Percentiles rank a stretch among this genome's conserved stretches.
Conservation (phyloP, 768 basidiomycete genomes). For the Lentinula boryana region DNA sequence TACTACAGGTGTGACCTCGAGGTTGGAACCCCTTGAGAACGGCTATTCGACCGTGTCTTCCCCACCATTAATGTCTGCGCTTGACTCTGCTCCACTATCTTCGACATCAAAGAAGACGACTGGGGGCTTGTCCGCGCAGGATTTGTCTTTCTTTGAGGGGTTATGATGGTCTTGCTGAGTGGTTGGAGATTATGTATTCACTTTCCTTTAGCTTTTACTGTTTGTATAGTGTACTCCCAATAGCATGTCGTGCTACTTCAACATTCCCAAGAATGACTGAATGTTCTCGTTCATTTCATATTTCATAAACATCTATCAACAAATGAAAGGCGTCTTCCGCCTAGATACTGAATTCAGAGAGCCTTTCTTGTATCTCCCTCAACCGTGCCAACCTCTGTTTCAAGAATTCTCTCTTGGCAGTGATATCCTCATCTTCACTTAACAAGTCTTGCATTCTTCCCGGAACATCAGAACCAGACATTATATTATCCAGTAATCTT, state of each 20-base stretch:
- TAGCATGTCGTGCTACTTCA: too few relatives aligned
- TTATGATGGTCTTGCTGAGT: conserved; percentile 24
- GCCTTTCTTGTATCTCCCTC: conserved; percentile 24
- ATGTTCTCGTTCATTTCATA: too few relatives aligned
- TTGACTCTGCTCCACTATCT: background rate
- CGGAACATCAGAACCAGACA: conserved; percentile 11
- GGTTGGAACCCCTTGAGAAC: background rate
- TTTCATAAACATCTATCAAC: too few relatives aligned
- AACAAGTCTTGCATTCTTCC: conserved; percentile 24
- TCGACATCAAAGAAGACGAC: background rate
- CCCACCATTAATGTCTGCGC: conserved; percentile 14
- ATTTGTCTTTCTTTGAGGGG: conserved; percentile 85
- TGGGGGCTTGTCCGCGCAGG: conserved; percentile 73
- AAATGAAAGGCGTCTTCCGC: too few relatives aligned
- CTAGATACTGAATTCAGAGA: conserved; percentile 10
- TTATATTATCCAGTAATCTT: conserved; percentile 26
- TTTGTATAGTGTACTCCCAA: background rate
- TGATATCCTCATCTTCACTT: conserved; percentile 32
- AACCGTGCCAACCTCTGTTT: conserved; percentile 20
- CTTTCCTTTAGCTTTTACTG: background rate
- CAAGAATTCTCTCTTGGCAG: conserved; percentile 23
- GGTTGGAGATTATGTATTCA: background rate
- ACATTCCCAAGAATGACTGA: too few relatives aligned
- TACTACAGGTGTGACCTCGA: background rate
- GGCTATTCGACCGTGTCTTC: background rate